Base-by-base conservation (phyloP, 2,329 filamentous ascomycete genomes). In the Monosporascus cannonballus region DNA sequence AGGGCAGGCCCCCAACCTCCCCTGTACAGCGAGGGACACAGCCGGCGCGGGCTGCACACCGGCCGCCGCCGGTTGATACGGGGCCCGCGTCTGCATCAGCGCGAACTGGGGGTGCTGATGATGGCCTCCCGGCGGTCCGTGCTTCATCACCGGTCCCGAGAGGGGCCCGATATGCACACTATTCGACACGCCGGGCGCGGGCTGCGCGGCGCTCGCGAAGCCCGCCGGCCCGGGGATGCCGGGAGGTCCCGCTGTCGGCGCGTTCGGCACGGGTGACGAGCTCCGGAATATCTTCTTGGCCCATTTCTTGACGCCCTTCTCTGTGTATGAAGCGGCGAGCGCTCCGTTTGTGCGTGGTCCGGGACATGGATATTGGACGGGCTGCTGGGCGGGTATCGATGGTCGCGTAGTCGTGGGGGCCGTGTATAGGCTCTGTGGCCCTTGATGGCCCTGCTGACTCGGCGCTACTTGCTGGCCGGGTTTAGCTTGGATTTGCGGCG, bases 301-400 rank as follows among this genome's bases (percentile, higher is more conserved):
- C 63, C 62, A 67, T 55, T 67, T 66, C 58, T 65, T 67, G 54
- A 67, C 53, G 7, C 61, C 61, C 46, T 64, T 65, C 2, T 63
- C 62, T 50, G 59, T 62, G 24, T 57, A 60, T 1, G 58, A 51
- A 17, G 64, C 37, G 11, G 58, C 57, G 5, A 56, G 52, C 4
- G 58, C 42, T 18, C 42, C 42, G 20, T 46, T 46, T 18, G 14
- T 15, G n/a, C 18, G 20, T 44, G 20, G 20, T 6, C n/a, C 41
- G 3, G 5, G 41, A 44, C 2, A 2, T 2, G 14, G 20, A 24
- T 44, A 44, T 41, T 41, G 38, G 38, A 18, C 6, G 14, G 42
- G 22, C 22, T 46, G 42, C 42, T 14, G 42, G 6, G 22, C 7
- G 17, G 14, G 25, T 6, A 20, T 20, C 14, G 11, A 9, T 20